phyloP scores from a whole-genome alignment of 768 basidiomycete species.

The Erythrobasidium yunnanense region DNA sequence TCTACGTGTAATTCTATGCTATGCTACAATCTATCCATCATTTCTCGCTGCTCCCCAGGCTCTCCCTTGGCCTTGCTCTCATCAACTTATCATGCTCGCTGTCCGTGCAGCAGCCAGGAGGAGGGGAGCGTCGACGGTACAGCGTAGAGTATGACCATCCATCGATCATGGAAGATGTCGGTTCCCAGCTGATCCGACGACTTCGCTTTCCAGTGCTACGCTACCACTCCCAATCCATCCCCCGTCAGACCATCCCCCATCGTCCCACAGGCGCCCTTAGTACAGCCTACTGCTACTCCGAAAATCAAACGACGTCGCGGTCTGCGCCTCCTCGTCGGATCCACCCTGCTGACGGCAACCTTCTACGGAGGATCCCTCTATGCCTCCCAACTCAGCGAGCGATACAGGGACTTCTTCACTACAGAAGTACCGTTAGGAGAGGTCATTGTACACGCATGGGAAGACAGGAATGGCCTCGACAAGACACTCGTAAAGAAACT shows the following conservation, averaged over 20 bases:
- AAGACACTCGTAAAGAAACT: constrained; percentile 33
- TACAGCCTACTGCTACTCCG: not conserved
- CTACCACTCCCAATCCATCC: not conserved
- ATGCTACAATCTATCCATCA: too few species aligned
- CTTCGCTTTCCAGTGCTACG: too few species aligned
- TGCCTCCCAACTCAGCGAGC: constrained; percentile 34
- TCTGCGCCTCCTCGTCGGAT: constrained; percentile 31
- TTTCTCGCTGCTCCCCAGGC: too few species aligned
- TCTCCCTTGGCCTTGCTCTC: too few species aligned
- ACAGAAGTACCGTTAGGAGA: constrained; percentile 68
- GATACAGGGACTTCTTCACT: constrained; percentile 76
- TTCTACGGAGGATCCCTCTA: constrained; percentile 36
- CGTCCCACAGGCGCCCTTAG: not conserved
- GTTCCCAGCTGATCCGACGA: too few species aligned
- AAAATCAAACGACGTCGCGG: constrained; percentile 10
- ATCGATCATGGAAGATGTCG: too few species aligned
- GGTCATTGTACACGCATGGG: constrained; percentile 66
- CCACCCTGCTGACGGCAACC: constrained; percentile 29
- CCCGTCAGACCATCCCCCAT: not conserved
- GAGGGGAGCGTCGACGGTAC: too few species aligned
- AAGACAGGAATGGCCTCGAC: constrained; percentile 52
- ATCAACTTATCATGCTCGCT: too few species aligned
- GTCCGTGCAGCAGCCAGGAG: too few species aligned
- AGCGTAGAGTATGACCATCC: too few species aligned
- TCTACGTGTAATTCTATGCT: too few species aligned